phyloP scores from a whole-genome alignment of 805 yeast species.

The Starmerella potacharoeniae region DNA sequence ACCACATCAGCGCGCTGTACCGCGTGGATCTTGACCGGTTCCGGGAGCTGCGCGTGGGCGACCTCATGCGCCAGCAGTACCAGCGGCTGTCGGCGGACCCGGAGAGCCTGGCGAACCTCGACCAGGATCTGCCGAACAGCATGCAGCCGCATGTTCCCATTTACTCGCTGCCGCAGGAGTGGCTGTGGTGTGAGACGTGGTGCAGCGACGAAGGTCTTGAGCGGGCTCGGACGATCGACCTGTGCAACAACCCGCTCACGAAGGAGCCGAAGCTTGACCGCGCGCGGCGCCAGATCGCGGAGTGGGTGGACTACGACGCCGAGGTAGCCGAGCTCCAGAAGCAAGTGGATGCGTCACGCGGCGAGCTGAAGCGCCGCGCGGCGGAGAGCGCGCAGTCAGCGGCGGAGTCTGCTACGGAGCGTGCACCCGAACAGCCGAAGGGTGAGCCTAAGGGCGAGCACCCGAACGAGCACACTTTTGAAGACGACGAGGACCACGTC shows the following conservation, averaged over 20 bases:
- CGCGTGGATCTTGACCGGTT: constrained; percentile 65
- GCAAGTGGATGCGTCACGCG: constrained; percentile 3
- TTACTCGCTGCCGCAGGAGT: constrained; percentile 62
- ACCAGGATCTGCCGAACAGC: constrained; percentile 89
- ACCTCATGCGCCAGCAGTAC: constrained; percentile 68
- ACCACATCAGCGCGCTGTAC: constrained; percentile 76
- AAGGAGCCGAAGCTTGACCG: constrained; percentile 66
- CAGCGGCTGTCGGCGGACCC: constrained; percentile 73
- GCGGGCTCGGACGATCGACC: constrained; percentile 66
- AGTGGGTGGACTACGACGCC: constrained; percentile 59
- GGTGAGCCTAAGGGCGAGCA: not conserved
- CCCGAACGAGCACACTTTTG: not conserved
- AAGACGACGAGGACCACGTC: not conserved
- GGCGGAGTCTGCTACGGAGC: not conserved
- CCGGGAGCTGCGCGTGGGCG: constrained; percentile 63
- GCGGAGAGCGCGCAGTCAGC: not conserved
- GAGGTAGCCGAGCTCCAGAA: constrained; percentile 33
- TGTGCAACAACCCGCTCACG: constrained; percentile 75
- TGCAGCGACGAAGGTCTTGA: constrained; percentile 52
- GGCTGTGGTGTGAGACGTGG: constrained; percentile 96
- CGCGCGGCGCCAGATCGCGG: constrained; percentile 66
- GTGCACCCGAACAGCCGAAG: not conserved
- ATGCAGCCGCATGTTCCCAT: constrained; percentile 59
- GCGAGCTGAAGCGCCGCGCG: not conserved
- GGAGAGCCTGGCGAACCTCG: constrained; percentile 65